Evolutionary conservation across 805 yeast species (phyloP), one percentile per base, ranked within the genome.

Genomic region (Pichia phayaonensis): DNA sequence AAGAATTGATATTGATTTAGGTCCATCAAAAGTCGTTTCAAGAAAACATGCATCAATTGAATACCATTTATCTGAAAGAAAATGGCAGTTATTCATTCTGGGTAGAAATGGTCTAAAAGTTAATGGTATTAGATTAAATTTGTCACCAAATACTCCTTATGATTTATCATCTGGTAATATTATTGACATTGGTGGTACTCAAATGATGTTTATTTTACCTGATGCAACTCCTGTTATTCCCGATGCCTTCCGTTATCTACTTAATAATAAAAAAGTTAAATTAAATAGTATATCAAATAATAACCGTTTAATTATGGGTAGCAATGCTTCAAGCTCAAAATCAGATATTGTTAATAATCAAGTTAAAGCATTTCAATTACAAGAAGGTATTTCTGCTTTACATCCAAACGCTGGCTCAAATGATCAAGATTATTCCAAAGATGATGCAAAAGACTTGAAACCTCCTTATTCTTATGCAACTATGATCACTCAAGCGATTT

Each of bases 391-490:
- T 22, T 40, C 54, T 2, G 15, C 46, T 6, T 40, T 43, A 26
- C 46, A 46, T 44, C 36, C 49, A 50, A 27, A 56, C 52, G 27
- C 40, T 42, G 48, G 45, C 34, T 54, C 55, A 13, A 41, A 56
- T 23, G 70, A 68, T 43, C 67, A 78, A 59, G 94, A 86, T 66
- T 74, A 90, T 56, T 83, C 95, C n/a, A 76, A 77, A 54, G 98
- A 92, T 64, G 97, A 90, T 55, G 82, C 95, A 47, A 87, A 84
- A 61, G 95, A 92, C 64, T 83, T 90, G 58, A 94, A 94, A 68
- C 99, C 99, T 4, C 98, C 98, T 2, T 94, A 85, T 65, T 85
- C 95, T 18, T 94, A 94, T 64, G 98, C 99, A 0, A 92, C 97
- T 1, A 90, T 94, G 97, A 94, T 94, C 58, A 90, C 99, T 3